Evolutionary conservation across 371 early-diverging fungal species (phyloP).

Genomic region (Lichtheimia corymbifera): DNA sequence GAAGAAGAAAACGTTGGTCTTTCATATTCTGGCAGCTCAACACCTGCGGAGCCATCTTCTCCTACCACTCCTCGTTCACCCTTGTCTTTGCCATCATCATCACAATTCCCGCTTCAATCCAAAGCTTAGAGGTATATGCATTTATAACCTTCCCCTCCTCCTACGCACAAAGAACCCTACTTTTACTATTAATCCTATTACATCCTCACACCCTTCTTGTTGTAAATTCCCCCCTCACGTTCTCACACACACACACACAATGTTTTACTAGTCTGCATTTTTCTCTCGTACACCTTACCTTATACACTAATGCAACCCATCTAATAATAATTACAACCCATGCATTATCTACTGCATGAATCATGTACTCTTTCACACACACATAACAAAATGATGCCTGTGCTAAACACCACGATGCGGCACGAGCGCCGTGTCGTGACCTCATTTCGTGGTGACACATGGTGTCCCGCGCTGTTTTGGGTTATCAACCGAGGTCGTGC

Average conservation of each 20-base stretch:
- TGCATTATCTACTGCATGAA: no score
- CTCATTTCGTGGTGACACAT: no score
- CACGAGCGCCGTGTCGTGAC: no score
- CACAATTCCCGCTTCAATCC: slow-evolving; percentile 13
- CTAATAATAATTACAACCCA: background rate
- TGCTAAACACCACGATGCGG: no score
- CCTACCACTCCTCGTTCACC: slow-evolving; percentile 36
- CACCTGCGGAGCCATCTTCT: slow-evolving; percentile 35
- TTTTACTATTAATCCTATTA: background rate
- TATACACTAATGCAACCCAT: background rate
- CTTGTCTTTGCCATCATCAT: slow-evolving; percentile 1
- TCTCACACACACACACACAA: background rate
- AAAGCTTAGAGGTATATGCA: slow-evolving; percentile 9
- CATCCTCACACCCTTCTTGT: background rate
- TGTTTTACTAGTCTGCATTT: no score
- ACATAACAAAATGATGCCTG: no score
- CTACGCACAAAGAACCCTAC: background rate
- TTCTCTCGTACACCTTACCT: no score
- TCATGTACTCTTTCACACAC: no score
- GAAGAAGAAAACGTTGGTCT: slow-evolving; percentile 15
- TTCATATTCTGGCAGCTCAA: slow-evolving; percentile 19
- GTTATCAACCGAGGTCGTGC: no score
- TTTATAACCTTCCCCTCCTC: background rate
- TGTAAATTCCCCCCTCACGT: background rate
- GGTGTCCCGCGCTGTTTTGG: no score